phyloP scores from a whole-genome alignment of 805 yeast genomes.

The Candida silvicultrix region DNA sequence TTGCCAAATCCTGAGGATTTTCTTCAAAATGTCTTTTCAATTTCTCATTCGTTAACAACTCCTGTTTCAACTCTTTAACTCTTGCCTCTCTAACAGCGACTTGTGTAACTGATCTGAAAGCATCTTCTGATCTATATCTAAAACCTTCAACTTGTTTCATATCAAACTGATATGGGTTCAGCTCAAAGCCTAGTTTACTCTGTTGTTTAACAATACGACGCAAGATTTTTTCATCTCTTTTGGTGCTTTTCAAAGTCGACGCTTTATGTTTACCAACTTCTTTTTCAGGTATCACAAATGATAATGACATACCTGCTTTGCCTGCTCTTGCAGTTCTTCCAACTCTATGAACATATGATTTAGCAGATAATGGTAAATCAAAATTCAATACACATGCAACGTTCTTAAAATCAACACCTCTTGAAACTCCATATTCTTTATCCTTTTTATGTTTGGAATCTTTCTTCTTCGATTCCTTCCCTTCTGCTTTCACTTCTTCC shows the following conservation, averaged over 20 bases:
- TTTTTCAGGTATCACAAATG: slow-evolving; percentile 79
- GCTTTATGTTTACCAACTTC: slow-evolving; percentile 87
- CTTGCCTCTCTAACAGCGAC: slow-evolving; percentile 91
- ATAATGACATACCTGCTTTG: slow-evolving; percentile 87
- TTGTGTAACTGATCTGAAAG: slow-evolving; percentile 89
- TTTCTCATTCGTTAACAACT: slow-evolving; percentile 81
- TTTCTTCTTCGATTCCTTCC: slow-evolving; percentile 10
- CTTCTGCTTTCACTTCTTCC: slow-evolving; percentile 12
- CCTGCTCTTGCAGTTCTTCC: slow-evolving; percentile 99
- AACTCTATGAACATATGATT: slow-evolving; percentile 85
- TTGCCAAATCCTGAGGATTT: slow-evolving; percentile 88
- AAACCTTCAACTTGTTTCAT: slow-evolving; percentile 90
- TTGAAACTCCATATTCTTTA: slow-evolving; percentile 85
- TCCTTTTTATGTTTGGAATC: slow-evolving; percentile 38
- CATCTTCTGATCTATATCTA: slow-evolving; percentile 95
- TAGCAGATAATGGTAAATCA: slow-evolving; percentile 86
- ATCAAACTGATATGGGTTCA: slow-evolving; percentile 87
- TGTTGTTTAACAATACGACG: slow-evolving; percentile 74
- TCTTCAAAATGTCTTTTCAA: slow-evolving; percentile 94
- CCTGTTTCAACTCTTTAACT: slow-evolving; percentile 80
- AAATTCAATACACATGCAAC: slow-evolving; percentile 96
- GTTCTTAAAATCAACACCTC: slow-evolving; percentile 95
- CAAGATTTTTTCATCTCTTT: slow-evolving; percentile 82
- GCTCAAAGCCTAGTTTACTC: slow-evolving; percentile 60
- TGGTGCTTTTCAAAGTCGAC: slow-evolving; percentile 64